Evolutionary conservation across 2,329 filamentous ascomycete species (phyloP).

Genomic region (Pseudogymnoascus sp.): DNA sequence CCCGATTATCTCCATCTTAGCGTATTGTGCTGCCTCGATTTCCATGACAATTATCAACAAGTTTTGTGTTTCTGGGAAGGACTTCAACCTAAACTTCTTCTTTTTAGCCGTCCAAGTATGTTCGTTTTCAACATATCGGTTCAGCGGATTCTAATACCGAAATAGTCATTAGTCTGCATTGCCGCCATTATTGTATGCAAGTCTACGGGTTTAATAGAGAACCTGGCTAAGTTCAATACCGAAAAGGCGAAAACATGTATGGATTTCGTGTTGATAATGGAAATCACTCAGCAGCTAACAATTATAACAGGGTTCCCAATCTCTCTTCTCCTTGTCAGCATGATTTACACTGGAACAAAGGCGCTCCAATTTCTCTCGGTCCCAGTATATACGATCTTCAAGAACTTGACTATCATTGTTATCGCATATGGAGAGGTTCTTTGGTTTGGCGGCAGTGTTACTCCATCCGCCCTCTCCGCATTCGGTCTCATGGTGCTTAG

Average conservation of each 20-base stretch:
- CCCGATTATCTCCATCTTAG: constrained; percentile 65
- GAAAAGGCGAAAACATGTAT: constrained; percentile 73
- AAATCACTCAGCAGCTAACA: background rate
- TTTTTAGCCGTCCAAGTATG: constrained; percentile 80
- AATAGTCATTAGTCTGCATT: constrained; percentile 75
- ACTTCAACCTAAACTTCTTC: constrained; percentile 91
- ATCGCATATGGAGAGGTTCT: constrained; percentile 94
- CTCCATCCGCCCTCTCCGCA: constrained; percentile 72
- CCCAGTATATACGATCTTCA: constrained; percentile 96
- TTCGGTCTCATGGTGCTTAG: constrained; percentile 91
- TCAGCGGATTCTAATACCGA: constrained; percentile 9
- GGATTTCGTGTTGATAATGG: constrained; percentile 40
- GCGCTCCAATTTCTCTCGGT: constrained; percentile 89
- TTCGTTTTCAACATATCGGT: constrained; percentile 6
- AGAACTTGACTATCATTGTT: constrained; percentile 93
- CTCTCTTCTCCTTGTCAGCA: constrained; percentile 82
- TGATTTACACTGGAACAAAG: constrained; percentile 95
- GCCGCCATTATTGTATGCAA: constrained; percentile 71
- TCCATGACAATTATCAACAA: constrained; percentile 99
- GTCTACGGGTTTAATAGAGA: constrained; percentile 65
- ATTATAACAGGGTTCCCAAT: constrained; percentile 76
- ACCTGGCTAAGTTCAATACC: constrained; percentile 65
- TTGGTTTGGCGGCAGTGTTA: constrained; percentile 88
- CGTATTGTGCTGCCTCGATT: constrained; percentile 89
- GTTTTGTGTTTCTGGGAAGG: constrained; percentile 77